Percentiles rank a stretch among this genome's conserved stretches.
Conservation (phyloP, 305 asterid species). For the Lippia alba region DNA sequence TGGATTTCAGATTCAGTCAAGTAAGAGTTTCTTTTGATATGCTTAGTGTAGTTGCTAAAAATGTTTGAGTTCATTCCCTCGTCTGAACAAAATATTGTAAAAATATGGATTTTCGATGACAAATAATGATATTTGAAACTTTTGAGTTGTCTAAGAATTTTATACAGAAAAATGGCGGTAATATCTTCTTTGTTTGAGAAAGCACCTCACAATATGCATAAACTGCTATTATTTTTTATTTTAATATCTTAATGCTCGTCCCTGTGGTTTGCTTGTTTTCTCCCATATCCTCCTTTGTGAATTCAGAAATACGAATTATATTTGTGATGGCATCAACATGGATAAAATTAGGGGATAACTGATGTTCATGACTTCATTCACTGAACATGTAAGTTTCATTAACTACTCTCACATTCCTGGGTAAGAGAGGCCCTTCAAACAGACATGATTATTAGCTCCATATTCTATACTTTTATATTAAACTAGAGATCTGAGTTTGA, state of each 20-base stretch:
- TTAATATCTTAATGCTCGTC: neutral
- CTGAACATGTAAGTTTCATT: no score
- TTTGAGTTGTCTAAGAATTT: neutral
- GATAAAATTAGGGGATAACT: slow-evolving; percentile 1
- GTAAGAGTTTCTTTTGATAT: slow-evolving; percentile 43
- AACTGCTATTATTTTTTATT: neutral
- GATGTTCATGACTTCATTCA: neutral
- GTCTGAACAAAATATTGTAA: neutral
- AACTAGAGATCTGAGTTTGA: no score
- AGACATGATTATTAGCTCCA: no score
- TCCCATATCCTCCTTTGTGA: neutral
- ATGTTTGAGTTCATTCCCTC: neutral
- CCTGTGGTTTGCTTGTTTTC: neutral
- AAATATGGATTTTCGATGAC: neutral
- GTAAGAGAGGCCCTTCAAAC: no score
- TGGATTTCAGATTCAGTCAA: slow-evolving; percentile 54
- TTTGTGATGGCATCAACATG: neutral
- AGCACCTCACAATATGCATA: neutral
- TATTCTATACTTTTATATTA: no score
- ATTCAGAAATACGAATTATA: neutral
- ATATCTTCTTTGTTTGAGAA: neutral
- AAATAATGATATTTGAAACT: neutral
- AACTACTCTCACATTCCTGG: no score
- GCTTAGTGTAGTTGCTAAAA: neutral
- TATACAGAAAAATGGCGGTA: neutral